Percentiles rank a stretch among this genome's conserved stretches.
Conservation (phyloP, 1,284 basidiomycete species). For the Cryptococcus sp. region DNA sequence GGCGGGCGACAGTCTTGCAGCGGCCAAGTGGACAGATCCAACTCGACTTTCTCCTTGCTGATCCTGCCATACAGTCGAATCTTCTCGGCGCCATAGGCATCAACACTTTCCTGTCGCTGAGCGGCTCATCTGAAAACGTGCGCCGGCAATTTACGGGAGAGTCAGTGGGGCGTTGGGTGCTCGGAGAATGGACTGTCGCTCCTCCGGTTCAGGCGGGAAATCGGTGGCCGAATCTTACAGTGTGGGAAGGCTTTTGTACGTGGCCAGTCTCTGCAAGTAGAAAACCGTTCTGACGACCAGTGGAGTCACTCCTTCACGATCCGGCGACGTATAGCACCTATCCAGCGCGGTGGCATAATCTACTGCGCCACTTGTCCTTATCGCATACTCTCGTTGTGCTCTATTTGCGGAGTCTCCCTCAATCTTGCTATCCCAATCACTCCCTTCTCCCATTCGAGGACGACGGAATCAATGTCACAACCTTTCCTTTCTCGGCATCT, state of each 20-base stretch:
- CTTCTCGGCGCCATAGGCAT: conserved; percentile 38
- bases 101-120: conserved; percentile 44
- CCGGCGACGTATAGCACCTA: conserved; percentile 45
- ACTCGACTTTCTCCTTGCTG: conserved; percentile 24
- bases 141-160: conserved; percentile 41
- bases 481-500: conserved; percentile 30
- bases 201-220: conserved; percentile 28
- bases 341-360: conserved; percentile 38
- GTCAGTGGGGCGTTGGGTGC: conserved; percentile 44
- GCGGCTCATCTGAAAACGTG: conserved; percentile 29
- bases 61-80: conserved; percentile 30
- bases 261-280: conserved; percentile 7
- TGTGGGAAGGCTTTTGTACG: conserved; percentile 49
- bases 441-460: conserved; percentile 46
- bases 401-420: conserved; percentile 40
- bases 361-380: conserved; percentile 43
- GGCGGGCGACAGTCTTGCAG: neutral
- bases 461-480: conserved; percentile 17
- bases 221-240: conserved; percentile 45
- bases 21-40: neutral
- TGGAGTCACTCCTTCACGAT: conserved; percentile 47
- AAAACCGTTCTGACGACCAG: conserved; percentile 21
- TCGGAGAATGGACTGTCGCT: conserved; percentile 41
- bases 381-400: conserved; percentile 46
- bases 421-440: conserved; percentile 33